Base-by-base conservation (phyloP, 2,329 filamentous ascomycete species). In the Ophiocordyceps polyrhachis-furcata region DNA sequence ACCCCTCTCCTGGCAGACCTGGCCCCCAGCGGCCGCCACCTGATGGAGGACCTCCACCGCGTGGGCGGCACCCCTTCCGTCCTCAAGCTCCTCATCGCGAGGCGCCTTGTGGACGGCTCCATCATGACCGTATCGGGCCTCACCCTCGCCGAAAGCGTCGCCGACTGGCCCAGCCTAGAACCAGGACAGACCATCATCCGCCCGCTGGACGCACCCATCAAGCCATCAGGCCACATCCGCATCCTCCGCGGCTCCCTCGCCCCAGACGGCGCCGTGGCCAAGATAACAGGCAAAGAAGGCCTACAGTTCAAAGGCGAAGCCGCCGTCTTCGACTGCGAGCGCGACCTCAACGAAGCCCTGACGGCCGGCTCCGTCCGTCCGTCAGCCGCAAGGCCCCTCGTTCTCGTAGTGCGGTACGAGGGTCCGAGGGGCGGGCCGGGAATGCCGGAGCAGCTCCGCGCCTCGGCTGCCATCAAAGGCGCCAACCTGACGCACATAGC, bases 281-380 rank as follows among this genome's bases (percentile, higher is more conserved):
- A 94, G 65, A 94, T 94, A 60, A 94, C 87, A 0, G 87, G 87
- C 43, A 94, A 94, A 66, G 87, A 94, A 63, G 87, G 88, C n/a
- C 73, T 85, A 14, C 69, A 67, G 12, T 94, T 94, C 63, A 77
- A 71, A 12, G 87, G 87, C 48, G 83, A 79, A 57, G 87, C 88
- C 4, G 73, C 77, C 40, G 83, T 87, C 50, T 94, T 87, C 60
- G 72, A 94, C 62, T 83, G 86, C 51, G 88, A 95, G 63, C 72
- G 79, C 53, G 74, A 80, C 55, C 81, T 94, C 53, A 83, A 91
- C 58, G 66, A 72, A 23, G 84, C 86, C 0, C 71, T 95, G 13
- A 81, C 82, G 62, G 68, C 72, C 41, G 84, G 85, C 45, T 70
- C 80, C 52, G 85, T 94, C 55, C 84, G 86, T 51, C 79, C 82